phyloP scores from a whole-genome alignment of 345 rosid genomes.

The Eucalyptus polybractea region DNA sequence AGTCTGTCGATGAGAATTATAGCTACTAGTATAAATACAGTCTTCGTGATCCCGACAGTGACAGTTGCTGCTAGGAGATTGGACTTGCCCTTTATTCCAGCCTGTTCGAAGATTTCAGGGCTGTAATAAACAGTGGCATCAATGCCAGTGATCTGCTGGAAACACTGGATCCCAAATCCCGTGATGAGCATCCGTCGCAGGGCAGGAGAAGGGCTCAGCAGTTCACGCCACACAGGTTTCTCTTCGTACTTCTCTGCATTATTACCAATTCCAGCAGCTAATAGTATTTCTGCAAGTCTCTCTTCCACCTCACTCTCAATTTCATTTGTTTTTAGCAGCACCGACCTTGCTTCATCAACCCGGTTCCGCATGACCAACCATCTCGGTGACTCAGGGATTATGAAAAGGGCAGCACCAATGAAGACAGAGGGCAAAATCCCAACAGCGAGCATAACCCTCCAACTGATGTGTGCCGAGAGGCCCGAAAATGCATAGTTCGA shows the following conservation, averaged over 20 bases:
- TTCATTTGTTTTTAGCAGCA: slow-evolving; percentile 63
- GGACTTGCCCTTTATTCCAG: slow-evolving; percentile 51
- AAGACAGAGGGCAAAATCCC: slow-evolving; percentile 78
- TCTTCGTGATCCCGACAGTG: slow-evolving; percentile 66
- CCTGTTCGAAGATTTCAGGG: slow-evolving; percentile 54
- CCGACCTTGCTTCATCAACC: slow-evolving; percentile 61
- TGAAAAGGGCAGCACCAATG: slow-evolving; percentile 60
- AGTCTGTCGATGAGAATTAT: slow-evolving; percentile 51
- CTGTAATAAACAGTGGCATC: slow-evolving; percentile 83
- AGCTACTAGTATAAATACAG: slow-evolving; percentile 51
- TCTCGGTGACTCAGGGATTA: slow-evolving; percentile 90
- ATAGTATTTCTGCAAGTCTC: slow-evolving; percentile 62
- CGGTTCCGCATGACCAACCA: slow-evolving; percentile 80
- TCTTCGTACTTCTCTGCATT: slow-evolving; percentile 28
- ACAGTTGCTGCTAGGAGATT: slow-evolving; percentile 66
- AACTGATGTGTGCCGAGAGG: slow-evolving; percentile 50
- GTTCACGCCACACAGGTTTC: slow-evolving; percentile 68
- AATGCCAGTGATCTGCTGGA: slow-evolving; percentile 75
- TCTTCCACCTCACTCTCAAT: slow-evolving; percentile 61
- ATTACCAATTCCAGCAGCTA: slow-evolving; percentile 42
- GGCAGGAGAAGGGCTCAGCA: slow-evolving; percentile 64
- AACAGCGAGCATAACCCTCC: slow-evolving; percentile 91
- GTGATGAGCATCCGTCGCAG: slow-evolving; percentile 50
- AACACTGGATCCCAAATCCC: slow-evolving; percentile 85
- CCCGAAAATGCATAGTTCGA: slow-evolving; percentile 78